Conservation (phyloP, 2,329 filamentous ascomycete genomes). For the Colletotrichum lini region DNA sequence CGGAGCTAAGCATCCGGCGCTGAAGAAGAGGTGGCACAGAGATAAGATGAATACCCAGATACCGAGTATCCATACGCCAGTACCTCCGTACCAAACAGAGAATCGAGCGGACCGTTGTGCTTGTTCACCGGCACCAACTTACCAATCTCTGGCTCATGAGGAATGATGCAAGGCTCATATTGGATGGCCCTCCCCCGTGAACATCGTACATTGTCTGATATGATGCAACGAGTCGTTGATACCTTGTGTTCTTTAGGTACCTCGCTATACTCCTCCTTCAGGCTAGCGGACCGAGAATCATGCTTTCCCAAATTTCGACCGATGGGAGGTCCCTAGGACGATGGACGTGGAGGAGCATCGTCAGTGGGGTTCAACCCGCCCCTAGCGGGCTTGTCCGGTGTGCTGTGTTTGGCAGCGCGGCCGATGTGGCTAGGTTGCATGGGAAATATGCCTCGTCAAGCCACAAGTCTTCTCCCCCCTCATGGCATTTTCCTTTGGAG, state of each 20-base stretch:
- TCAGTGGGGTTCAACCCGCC: constrained; percentile 25
- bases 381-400: constrained; percentile 1
- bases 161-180: constrained; percentile 24
- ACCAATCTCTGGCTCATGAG: constrained; percentile 1
- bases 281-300: constrained; percentile 8
- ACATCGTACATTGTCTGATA: constrained; percentile 8
- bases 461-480: neutral
- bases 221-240: neutral
- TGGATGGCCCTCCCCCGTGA: neutral
- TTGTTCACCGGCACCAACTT: neutral
- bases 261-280: neutral
- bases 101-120: neutral
- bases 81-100: neutral
- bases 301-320: neutral
- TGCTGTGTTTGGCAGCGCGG: neutral
- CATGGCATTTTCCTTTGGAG: neutral
- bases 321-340: neutral
- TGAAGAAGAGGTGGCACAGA: neutral
- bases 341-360: constrained; percentile 22
- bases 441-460: neutral
- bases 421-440: neutral
- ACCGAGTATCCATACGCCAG: too few species aligned
- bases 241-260: neutral
- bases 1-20: constrained; percentile 6
- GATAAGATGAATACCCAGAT: constrained; percentile 11